Evolutionary conservation across 495 filamentous ascomycete species (phyloP).

Genomic region (Halenospora varia): DNA sequence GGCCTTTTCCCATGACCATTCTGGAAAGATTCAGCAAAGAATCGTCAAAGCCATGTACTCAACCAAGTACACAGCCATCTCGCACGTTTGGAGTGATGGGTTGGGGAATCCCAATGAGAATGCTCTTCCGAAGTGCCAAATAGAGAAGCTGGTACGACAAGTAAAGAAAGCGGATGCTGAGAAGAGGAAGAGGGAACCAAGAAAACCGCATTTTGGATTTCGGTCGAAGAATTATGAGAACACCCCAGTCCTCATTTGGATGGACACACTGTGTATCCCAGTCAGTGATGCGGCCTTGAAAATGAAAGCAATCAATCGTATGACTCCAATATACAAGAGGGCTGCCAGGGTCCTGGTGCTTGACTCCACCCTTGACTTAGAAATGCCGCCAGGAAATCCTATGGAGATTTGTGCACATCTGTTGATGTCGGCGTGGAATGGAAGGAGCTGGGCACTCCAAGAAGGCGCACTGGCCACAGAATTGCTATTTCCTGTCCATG

Average conservation of each 20-base stretch:
- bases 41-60: neutral
- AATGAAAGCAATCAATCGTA: neutral
- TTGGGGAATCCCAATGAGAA: neutral
- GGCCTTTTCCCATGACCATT: neutral
- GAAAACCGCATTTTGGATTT: neutral
- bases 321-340: neutral
- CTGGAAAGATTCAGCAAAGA: neutral
- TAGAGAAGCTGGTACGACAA: neutral
- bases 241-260: neutral
- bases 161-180: neutral
- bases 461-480: neutral
- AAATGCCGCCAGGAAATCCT: neutral
- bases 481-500: neutral
- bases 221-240: neutral
- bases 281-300: neutral
- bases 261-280: neutral
- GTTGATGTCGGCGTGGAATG: neutral
- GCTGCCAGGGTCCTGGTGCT: neutral
- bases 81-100: neutral
- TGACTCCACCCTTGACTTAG: neutral
- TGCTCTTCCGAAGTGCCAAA: neutral
- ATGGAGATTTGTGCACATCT: neutral
- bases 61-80: neutral
- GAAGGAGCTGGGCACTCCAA: neutral
- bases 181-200: neutral